A percentile compares a stretch with the other conserved stretches of the same genome.
phyloP scores from a whole-genome alignment of 768 basidiomycete genomes.

The Agrocybe pediades region DNA sequence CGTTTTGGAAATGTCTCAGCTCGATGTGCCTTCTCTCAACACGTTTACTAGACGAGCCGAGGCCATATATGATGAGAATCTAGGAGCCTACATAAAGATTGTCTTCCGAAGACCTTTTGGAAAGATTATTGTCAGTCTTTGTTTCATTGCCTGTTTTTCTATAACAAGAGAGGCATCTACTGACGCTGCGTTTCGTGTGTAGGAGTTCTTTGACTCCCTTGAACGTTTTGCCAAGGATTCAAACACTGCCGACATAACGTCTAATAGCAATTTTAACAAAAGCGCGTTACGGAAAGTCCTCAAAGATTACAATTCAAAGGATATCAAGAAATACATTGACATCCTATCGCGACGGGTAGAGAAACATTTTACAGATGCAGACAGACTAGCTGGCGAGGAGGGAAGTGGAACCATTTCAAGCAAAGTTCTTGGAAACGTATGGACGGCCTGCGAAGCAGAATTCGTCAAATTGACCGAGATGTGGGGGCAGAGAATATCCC shows the following conservation, averaged over 20 bases:
- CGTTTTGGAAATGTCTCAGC: conserved; percentile 74
- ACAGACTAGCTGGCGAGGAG: conserved; percentile 62
- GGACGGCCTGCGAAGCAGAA: conserved; percentile 91
- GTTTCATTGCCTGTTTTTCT: background rate
- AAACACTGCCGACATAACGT: conserved; percentile 72
- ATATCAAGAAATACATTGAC: conserved; percentile 87
- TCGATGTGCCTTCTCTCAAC: conserved; percentile 65
- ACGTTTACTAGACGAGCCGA: conserved; percentile 74
- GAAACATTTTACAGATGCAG: conserved; percentile 91
- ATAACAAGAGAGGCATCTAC: background rate
- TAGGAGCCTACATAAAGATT: conserved; percentile 83
- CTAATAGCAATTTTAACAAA: conserved; percentile 75
- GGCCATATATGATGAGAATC: conserved; percentile 86
- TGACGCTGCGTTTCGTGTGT: conserved; percentile 3
- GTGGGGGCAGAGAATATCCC: conserved; percentile 67
- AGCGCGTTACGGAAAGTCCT: conserved; percentile 80
- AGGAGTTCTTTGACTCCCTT: conserved; percentile 96
- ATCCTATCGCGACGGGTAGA: conserved; percentile 88
- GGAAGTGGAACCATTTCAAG: conserved; percentile 54
- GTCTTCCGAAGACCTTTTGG: conserved; percentile 85
- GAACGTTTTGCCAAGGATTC: conserved; percentile 86
- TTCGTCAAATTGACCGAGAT: conserved; percentile 70
- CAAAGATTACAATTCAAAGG: conserved; percentile 86
- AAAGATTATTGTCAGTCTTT: conserved; percentile 73
- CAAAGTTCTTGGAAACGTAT: conserved; percentile 79